Evolutionary conservation across 805 yeast genomes (phyloP).

Genomic region (Candida stauntonica): DNA sequence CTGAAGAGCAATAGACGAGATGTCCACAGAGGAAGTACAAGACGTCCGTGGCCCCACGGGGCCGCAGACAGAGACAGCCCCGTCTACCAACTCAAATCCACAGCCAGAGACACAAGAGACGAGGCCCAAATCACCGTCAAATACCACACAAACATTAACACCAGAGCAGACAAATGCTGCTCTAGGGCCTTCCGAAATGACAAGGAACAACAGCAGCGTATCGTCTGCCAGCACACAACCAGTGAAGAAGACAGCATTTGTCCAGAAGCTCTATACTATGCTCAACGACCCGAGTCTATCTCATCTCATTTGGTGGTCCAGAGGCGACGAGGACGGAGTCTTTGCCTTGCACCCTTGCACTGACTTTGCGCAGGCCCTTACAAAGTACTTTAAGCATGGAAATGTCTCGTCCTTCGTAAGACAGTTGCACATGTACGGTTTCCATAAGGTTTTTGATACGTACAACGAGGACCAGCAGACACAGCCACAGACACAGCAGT

Average conservation of each 20-base stretch:
- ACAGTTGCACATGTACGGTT: constrained; percentile 94
- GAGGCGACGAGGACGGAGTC: constrained; percentile 40
- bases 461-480: constrained; percentile 15
- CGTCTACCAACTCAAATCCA: too few relatives aligned
- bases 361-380: constrained; percentile 55
- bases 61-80: too few relatives aligned
- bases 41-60: too few relatives aligned
- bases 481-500: too few relatives aligned
- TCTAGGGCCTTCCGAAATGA: too few relatives aligned
- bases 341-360: constrained; percentile 63
- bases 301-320: constrained; percentile 62
- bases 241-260: constrained; percentile 44
- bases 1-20: too few relatives aligned
- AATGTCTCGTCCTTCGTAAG: constrained; percentile 91
- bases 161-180: too few relatives aligned
- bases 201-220: neutral
- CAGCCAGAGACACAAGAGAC: too few relatives aligned
- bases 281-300: constrained; percentile 48
- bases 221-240: neutral
- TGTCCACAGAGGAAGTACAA: too few relatives aligned
- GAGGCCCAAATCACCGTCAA: too few relatives aligned
- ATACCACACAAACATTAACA: too few relatives aligned
- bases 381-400: constrained; percentile 87
- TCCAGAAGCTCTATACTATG: constrained; percentile 61
- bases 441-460: constrained; percentile 61